A percentile compares a stretch with the other conserved stretches of the same genome.
phyloP scores from a whole-genome alignment of 371 early-diverging fungal species.

The Cokeromyces recurvatus region DNA sequence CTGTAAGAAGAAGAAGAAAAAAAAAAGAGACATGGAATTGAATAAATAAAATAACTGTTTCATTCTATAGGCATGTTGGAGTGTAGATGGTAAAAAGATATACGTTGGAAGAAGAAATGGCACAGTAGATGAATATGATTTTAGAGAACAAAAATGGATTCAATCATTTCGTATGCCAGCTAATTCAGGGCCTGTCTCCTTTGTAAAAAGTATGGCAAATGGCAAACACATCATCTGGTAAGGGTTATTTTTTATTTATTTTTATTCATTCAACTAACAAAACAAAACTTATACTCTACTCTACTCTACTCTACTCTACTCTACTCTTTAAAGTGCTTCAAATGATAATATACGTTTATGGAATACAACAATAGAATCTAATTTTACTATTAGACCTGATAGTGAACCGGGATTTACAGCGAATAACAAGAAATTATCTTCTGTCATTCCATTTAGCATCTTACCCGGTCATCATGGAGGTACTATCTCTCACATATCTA shows the following conservation, averaged over 20 bases:
- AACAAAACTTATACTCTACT: neutral
- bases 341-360: conserved; percentile 91
- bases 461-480: conserved; percentile 63
- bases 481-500: conserved; percentile 73
- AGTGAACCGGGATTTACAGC: conserved; percentile 13
- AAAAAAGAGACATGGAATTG: neutral
- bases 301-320: too few relatives aligned
- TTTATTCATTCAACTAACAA: neutral
- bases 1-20: conserved; percentile 38
- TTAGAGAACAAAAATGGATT: conserved; percentile 58
- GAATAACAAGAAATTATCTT: conserved; percentile 14
- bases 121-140: conserved; percentile 87
- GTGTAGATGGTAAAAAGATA: conserved; percentile 69
- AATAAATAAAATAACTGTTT: too few relatives aligned
- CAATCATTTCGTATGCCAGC: conserved; percentile 79
- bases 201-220: conserved; percentile 75
- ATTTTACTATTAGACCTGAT: conserved; percentile 32
- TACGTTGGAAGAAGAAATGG: conserved; percentile 82
- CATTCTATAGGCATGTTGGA: conserved; percentile 83
- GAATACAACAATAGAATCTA: conserved; percentile 56
- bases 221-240: conserved; percentile 82
- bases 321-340: conserved; percentile 62
- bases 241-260: neutral
- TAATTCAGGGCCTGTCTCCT: conserved; percentile 88
- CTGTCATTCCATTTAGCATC: conserved; percentile 41